These are phyloP conservation scores for Phialemonium atrogriseum DNA, from an alignment of 2,329 filamentous ascomycete genomes.

Conservation along the genomic window DNA sequence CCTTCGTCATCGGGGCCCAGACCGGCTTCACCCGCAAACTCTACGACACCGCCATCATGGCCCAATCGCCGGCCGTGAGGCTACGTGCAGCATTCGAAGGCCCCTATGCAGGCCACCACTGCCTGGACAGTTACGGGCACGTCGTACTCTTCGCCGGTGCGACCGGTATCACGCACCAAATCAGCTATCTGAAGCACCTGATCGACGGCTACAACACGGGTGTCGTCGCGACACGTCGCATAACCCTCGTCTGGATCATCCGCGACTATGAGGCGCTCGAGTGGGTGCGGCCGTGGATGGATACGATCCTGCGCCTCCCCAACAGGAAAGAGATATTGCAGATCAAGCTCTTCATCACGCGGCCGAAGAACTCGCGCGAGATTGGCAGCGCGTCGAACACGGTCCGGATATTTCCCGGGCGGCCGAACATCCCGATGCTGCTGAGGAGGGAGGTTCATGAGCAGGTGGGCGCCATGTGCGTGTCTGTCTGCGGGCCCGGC, in stretches of 20 bases:
- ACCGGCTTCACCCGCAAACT: conserved; percentile 82
- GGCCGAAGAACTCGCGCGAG: conserved; percentile 75
- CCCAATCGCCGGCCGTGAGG: conserved; percentile 44
- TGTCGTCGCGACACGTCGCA: conserved; percentile 69
- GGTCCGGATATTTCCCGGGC: conserved; percentile 86
- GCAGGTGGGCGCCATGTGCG: conserved; percentile 81
- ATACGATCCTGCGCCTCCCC: conserved; percentile 66
- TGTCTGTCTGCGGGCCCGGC: conserved; percentile 72
- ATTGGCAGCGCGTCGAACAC: conserved; percentile 68
- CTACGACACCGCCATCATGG: conserved; percentile 56
- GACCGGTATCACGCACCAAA: conserved; percentile 90
- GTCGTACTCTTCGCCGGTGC: conserved; percentile 85
- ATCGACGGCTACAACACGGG: conserved; percentile 60
- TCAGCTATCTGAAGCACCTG: conserved; percentile 76
- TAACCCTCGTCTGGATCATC: conserved; percentile 88
- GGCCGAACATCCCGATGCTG: conserved; percentile 75
- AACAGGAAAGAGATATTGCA: conserved; percentile 73
- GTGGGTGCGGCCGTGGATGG: conserved; percentile 87
- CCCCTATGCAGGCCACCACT: conserved; percentile 77
- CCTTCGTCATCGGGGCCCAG: conserved; percentile 79
- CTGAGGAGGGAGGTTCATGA: conserved; percentile 72
- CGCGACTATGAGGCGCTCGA: conserved; percentile 83
- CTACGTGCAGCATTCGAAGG: conserved; percentile 77
- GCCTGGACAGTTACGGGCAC: conserved; percentile 86
- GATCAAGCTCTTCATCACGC: conserved; percentile 84